Evolutionary conservation across 2,329 filamentous ascomycete genomes (phyloP), one percentile per base, ranked within the genome.

Genomic region (Akanthomyces lecanii): DNA sequence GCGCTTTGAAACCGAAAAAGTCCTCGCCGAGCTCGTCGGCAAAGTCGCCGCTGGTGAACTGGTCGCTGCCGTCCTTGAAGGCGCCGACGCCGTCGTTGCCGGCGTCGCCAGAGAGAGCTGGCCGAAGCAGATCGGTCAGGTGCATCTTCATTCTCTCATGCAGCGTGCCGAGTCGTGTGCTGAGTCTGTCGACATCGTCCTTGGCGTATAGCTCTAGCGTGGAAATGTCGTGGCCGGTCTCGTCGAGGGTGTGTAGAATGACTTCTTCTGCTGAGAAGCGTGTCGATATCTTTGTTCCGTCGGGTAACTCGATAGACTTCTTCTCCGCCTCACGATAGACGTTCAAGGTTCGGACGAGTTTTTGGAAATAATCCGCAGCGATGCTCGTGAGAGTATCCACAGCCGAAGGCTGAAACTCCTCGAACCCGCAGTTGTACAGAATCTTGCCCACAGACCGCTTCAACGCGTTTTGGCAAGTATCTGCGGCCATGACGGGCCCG

Each of bases 11-110:
- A 33, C 95, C 95, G 71, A 99, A 99, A 84, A 97, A 99, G 77
- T 99, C 95, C 79, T 99, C 95, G 65, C 93, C 94, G 14, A 99
- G 89, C 69, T 99, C 95, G 73, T 97, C 95, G 0, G 95, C 95
- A 74, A 99, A 99, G 75, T 99, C 95, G 65, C 95, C 95, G 52
- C 91, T 92, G 54, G 97, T 88, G 69, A 98, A 99, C 73, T 98
- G 95, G 67, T 99, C 95, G 75, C 92, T 97, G 67, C 93, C 94
- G 70, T 99, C 95, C 66, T 96, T 92, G 81, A 99, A 99, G 7
- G 92, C 91, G 63, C 89, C 90, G 5, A 89, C 92, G 42, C 93
- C 95, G 72, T 98, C 95, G 38, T 86, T 85, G 42, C 90, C 89
- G 51, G 85, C 87, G 70, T 96, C 91, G 47, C 73, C 70, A 56